Conservation (phyloP, 257 asterid species). For the Leptodermis oblonga region DNA sequence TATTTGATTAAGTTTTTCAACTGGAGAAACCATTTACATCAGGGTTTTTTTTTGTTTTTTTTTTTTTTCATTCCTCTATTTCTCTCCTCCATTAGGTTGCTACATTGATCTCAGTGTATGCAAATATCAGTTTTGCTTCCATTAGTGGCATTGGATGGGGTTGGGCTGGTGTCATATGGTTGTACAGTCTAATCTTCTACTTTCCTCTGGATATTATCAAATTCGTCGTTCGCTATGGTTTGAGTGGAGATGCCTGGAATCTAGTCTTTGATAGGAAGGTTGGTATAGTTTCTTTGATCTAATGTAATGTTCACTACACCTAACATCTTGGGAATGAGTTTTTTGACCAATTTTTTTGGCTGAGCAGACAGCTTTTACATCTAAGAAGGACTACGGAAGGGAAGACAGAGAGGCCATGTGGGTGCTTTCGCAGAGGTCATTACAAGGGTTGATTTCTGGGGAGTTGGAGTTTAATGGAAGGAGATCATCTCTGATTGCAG, state of each 20-base stretch:
- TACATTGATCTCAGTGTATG: slow-evolving; percentile 27
- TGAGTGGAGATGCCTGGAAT: slow-evolving; percentile 35
- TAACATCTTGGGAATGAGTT: neutral
- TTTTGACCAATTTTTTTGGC: neutral
- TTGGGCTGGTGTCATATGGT: slow-evolving; percentile 37
- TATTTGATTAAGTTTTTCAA: neutral
- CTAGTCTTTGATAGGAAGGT: slow-evolving; percentile 32
- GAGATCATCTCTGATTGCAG: slow-evolving; percentile 20
- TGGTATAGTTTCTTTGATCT: neutral
- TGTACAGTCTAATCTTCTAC: slow-evolving; percentile 26
- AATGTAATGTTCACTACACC: neutral
- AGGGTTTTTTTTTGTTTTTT: too few species aligned
- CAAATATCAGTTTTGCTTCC: slow-evolving; percentile 24
- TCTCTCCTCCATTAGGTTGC: slow-evolving; percentile 20
- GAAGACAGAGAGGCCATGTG: slow-evolving; percentile 27
- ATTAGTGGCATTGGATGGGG: slow-evolving; percentile 33
- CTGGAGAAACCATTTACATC: too few species aligned
- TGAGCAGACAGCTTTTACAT: slow-evolving; percentile 25
- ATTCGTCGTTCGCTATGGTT: slow-evolving; percentile 20
- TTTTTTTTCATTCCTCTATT: neutral
- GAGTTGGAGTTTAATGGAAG: slow-evolving; percentile 19
- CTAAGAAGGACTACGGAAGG: slow-evolving; percentile 22
- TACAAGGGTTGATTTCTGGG: slow-evolving; percentile 14
- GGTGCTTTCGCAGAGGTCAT: slow-evolving; percentile 20
- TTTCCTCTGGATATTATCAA: slow-evolving; percentile 29